Base-by-base conservation (phyloP, 345 rosid species). In the Lepidium aucheri region DNA sequence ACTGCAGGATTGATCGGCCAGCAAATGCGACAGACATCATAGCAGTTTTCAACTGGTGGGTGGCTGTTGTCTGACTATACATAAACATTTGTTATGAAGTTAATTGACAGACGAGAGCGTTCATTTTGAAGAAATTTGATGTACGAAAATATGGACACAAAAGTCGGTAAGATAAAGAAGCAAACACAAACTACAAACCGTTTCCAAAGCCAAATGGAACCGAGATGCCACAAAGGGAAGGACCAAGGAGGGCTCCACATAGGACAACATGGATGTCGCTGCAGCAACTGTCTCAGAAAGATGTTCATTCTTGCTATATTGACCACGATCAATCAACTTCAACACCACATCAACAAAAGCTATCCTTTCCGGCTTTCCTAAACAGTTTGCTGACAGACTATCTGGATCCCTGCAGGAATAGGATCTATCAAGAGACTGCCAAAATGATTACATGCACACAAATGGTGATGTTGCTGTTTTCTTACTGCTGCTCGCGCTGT, bases 221-320 rank as follows among this genome's bases (percentile, higher is more conserved):
- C 99, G 83, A 61, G 93, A 84, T n/a, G 92, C 86, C 74, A 94
- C 75, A 80, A 94, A 86, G 45, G 97, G 96, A 86, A 94, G 96
- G 77, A 94, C 99, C 71, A 84, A 76, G 70, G 89, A 82, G 54
- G 99, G 99, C 80, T 94, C 99, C 79, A 88, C 91, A 75, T 85
- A 94, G 51, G 99, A 88, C 69, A 94, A 70, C 76, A 86, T 82
- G 60, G 99, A 88, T 68, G 92, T 94, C 74, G 97, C 88, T 24
- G 95, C 85, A 75, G 99, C 97, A 76, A 94, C 99, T 30, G 99
- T 94, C 84, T 86, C 95, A 8, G 99, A 90, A 68, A 94, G 97
- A 74, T 83, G 96, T 77, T 94, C 99, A 61, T 85, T 83, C 80
- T 90, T 94, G 86, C 99, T 94, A 79, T 94, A 94, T 72, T 94